Percentiles rank a stretch among this genome's conserved stretches.
These are phyloP conservation scores for Monilinia vaccinii-corymbosi DNA, from an alignment of 2,329 filamentous ascomycete genomes.

Conservation along the genomic window DNA sequence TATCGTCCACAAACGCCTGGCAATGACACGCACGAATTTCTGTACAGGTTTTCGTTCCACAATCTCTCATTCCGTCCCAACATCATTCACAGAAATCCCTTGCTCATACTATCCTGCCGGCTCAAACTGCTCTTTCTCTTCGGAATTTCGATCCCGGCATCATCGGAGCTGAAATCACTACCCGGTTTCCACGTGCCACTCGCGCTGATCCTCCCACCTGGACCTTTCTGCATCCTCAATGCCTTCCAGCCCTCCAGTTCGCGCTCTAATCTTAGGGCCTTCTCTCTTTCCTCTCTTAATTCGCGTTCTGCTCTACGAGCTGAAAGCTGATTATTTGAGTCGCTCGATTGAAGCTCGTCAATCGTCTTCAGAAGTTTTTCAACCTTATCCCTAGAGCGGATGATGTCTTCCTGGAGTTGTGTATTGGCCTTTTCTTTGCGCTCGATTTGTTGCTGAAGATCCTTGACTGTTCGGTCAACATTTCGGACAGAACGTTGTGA, in stretches of 20 bases:
- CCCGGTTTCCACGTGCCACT: slow-evolving; percentile 18
- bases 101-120: slow-evolving; percentile 59
- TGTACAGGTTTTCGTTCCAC: neutral
- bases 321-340: slow-evolving; percentile 71
- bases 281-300: slow-evolving; percentile 80
- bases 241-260: slow-evolving; percentile 78
- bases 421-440: slow-evolving; percentile 81
- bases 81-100: slow-evolving; percentile 58
- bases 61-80: neutral
- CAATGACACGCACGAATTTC: neutral
- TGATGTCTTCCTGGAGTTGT: slow-evolving; percentile 74
- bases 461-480: slow-evolving; percentile 87
- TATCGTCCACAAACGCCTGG: neutral
- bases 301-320: slow-evolving; percentile 84
- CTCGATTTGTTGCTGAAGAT: slow-evolving; percentile 85
- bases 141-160: slow-evolving; percentile 42
- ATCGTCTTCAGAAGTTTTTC: slow-evolving; percentile 84
- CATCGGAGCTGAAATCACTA: slow-evolving; percentile 31
- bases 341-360: slow-evolving; percentile 84
- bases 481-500: slow-evolving; percentile 84
- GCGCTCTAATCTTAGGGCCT: slow-evolving; percentile 69
- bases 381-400: slow-evolving; percentile 79
- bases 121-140: slow-evolving; percentile 58
- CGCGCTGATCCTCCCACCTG: slow-evolving; percentile 19
- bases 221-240: slow-evolving; percentile 52